Evolutionary conservation across 352 stramenopile genomes (phyloP), one percentile per base, ranked within the genome.

Genomic region (Phytopythium aichiense): DNA sequence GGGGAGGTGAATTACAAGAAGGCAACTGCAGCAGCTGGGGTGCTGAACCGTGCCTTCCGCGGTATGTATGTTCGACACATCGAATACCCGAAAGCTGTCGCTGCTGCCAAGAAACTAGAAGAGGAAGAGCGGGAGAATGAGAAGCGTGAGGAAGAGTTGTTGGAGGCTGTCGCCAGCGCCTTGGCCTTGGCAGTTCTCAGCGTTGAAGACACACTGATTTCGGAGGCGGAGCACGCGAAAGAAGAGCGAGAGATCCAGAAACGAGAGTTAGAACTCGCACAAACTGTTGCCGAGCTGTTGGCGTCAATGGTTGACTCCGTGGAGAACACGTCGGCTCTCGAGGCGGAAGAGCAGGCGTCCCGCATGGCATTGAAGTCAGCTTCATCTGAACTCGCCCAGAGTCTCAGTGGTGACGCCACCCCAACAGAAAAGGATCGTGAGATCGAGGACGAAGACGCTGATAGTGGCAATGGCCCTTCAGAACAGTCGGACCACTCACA

Each of bases 11-110:
- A 68, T 18, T 74, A 71, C 53, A 58, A 57, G 23, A 64, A 45
- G 16, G 53, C 15, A 11, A 20, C 67, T 12, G 42, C 33, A 33
- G 68, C 72, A 0, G 68, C 66, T 56, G 59, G 64, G 51, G 65
- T 25, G 2, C 68, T 79, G 5, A 76, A 79, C 60, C 72, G 72
- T 22, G 64, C 68, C n/a, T 37, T 79, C 35, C 69, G 68, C 38
- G 68, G 68, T 1, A 69, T 76, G 71, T 45, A 68, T 37, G 65
- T 57, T 15, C 42, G 60, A n/a, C 25, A 37, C 1, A 16, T 66
- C n/a, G 52, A 35, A 4, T 54, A 55, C 12, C 52, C 38, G n/a
- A 42, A 49, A 43, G 56, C 42, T 49, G 13, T 62, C 22, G 56
- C 42, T 23, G 56, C 18, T 2, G 42, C 25, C 0, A 38, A 52